These are phyloP conservation scores for Pythium scleroteichum DNA, from an alignment of 352 stramenopile genomes.

Conservation along the genomic window DNA sequence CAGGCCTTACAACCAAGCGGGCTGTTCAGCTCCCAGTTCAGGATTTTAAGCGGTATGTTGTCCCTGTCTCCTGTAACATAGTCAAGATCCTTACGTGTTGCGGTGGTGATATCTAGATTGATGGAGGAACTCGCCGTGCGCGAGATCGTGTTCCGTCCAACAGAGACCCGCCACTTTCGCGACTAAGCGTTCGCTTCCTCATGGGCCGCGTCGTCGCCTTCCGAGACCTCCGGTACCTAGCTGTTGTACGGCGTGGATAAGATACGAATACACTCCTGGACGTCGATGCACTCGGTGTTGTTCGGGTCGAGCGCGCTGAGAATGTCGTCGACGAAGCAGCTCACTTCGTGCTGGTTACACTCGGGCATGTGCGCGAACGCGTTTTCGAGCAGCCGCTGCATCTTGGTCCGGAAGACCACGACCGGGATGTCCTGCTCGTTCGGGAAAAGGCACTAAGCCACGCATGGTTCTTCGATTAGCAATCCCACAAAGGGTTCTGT, in stretches of 20 bases:
- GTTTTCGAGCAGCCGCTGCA: slow-evolving; percentile 66
- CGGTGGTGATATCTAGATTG: slow-evolving; percentile 30
- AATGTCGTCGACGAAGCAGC: slow-evolving; percentile 71
- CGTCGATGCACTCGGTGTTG: slow-evolving; percentile 72
- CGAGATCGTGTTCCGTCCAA: slow-evolving; percentile 55
- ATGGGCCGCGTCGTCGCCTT: slow-evolving; percentile 3
- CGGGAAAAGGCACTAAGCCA: slow-evolving; percentile 48
- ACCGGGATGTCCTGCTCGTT: slow-evolving; percentile 65
- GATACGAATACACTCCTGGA: slow-evolving; percentile 70
- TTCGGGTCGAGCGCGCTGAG: slow-evolving; percentile 64
- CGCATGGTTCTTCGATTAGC: too few species aligned
- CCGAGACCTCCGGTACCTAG: slow-evolving; percentile 11
- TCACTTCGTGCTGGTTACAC: slow-evolving; percentile 72
- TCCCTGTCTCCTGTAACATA: too few species aligned
- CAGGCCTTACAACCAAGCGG: slow-evolving; percentile 47
- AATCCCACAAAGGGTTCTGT: too few species aligned
- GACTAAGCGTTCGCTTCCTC: slow-evolving; percentile 33
- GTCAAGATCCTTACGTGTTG: too few species aligned
- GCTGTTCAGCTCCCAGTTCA: slow-evolving; percentile 64
- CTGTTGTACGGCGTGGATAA: slow-evolving; percentile 51
- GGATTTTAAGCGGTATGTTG: slow-evolving; percentile 50
- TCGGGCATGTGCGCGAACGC: slow-evolving; percentile 62
- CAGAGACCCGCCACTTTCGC: slow-evolving; percentile 65
- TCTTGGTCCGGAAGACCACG: slow-evolving; percentile 67
- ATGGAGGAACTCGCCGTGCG: slow-evolving; percentile 46